These are phyloP conservation scores for Neurospora sp. DNA, from an alignment of 495 filamentous ascomycete species.

Conservation along the genomic window DNA sequence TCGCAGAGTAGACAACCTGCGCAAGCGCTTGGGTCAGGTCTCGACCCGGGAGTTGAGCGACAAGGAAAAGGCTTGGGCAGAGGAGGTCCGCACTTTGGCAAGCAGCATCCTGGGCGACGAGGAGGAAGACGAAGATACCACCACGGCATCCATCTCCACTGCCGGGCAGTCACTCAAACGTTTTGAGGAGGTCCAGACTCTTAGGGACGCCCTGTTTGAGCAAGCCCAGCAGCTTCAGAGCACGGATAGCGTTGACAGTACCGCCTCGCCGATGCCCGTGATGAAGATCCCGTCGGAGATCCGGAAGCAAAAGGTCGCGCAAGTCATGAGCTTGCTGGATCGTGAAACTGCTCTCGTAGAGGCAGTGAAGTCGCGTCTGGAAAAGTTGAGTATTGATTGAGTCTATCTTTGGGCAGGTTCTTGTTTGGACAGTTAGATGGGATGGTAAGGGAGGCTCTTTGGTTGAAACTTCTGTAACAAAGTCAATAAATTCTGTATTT, in stretches of 20 bases:
- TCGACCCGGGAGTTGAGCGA: conserved; percentile 59
- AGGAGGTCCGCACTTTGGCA: conserved; percentile 49
- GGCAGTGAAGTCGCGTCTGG: conserved; percentile 28
- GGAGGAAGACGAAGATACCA: conserved; percentile 1
- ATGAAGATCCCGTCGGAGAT: conserved; percentile 55
- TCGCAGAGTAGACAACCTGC: conserved; percentile 53
- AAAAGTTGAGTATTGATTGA: conserved; percentile 22
- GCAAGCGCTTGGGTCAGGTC: conserved; percentile 46
- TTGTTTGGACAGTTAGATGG: background rate
- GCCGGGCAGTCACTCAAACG: conserved; percentile 34
- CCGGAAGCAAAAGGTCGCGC: conserved; percentile 54
- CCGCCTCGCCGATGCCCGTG: conserved; percentile 18
- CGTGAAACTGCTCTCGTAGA: conserved; percentile 52
- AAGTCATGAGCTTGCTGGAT: conserved; percentile 62
- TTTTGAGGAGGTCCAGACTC: conserved; percentile 35
- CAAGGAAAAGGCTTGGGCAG: conserved; percentile 58
- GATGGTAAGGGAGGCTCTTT: background rate
- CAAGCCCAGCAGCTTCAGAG: conserved; percentile 33
- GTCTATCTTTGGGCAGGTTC: background rate
- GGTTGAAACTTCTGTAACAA: background rate
- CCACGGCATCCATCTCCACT: conserved; percentile 9
- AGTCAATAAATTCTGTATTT: background rate
- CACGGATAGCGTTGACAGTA: conserved; percentile 14
- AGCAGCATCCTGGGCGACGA: conserved; percentile 31
- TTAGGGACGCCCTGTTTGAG: conserved; percentile 43